A percentile compares a stretch with the other conserved stretches of the same genome.
Evolutionary conservation across 2,329 filamentous ascomycete species (phyloP).

Genomic region (Fusarium dlaminii): DNA sequence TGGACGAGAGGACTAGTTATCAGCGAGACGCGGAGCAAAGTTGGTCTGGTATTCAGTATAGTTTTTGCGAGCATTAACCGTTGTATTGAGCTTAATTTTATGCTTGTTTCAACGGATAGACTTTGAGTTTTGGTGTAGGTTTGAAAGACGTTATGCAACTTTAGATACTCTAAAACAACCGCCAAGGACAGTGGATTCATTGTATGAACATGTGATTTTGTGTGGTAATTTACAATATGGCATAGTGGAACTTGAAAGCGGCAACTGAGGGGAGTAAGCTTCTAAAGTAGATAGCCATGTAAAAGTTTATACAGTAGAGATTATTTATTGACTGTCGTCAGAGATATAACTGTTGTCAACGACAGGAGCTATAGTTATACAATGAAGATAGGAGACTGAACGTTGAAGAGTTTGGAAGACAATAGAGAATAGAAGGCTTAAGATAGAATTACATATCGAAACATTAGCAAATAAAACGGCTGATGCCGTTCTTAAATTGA

Average conservation of each 20-base stretch:
- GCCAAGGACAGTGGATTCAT: background rate
- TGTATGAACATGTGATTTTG: rapidly evolving
- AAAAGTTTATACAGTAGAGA: too few species aligned
- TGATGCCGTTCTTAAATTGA: background rate
- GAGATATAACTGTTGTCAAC: too few species aligned
- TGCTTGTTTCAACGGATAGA: background rate
- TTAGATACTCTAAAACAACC: background rate
- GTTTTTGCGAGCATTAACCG: constrained; percentile 28
- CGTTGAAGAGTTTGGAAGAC: background rate
- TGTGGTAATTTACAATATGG: background rate
- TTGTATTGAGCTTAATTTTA: background rate
- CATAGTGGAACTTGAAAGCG: background rate
- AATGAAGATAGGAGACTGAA: too few species aligned
- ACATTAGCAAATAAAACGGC: rapidly evolving
- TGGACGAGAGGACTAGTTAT: constrained; percentile 6
- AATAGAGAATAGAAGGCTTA: rapidly evolving
- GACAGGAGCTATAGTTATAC: too few species aligned
- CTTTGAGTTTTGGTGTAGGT: background rate
- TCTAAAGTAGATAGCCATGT: too few species aligned
- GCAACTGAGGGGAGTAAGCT: too few species aligned
- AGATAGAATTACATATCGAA: background rate
- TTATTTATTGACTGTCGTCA: too few species aligned
- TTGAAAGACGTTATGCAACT: background rate
- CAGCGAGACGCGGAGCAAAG: background rate
- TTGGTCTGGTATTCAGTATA: background rate